Percentiles rank a stretch among this genome's conserved stretches.
Evolutionary conservation across 805 yeast genomes (phyloP).

Genomic region (Wickerhamomyces ciferrii): DNA sequence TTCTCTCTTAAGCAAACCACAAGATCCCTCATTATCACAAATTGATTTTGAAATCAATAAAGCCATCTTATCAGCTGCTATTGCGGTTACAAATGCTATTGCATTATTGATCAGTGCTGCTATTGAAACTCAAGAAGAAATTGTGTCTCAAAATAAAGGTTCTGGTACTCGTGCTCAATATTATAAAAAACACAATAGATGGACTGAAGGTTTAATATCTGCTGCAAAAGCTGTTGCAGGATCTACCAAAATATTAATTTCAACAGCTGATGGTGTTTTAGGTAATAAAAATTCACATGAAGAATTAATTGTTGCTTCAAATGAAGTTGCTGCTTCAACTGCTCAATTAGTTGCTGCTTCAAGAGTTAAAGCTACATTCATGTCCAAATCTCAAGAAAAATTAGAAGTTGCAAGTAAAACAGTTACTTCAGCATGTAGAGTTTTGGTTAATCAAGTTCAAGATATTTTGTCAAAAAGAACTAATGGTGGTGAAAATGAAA

Average conservation of each 20-base stretch:
- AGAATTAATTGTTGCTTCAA: conserved; percentile 83
- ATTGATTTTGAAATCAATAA: conserved; percentile 67
- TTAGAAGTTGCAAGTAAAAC: conserved; percentile 64
- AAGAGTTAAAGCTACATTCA: conserved; percentile 73
- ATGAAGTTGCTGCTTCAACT: conserved; percentile 88
- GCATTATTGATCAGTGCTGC: conserved; percentile 69
- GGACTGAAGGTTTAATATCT: conserved; percentile 92
- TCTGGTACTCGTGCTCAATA: conserved; percentile 62
- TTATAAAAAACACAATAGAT: conserved; percentile 80
- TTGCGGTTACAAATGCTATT: conserved; percentile 76
- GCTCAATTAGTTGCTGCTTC: conserved; percentile 92
- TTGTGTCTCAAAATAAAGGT: conserved; percentile 68
- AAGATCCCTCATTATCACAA: conserved; percentile 46
- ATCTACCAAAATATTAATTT: conserved; percentile 75
- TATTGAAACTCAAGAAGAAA: conserved; percentile 76
- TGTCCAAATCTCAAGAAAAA: conserved; percentile 70
- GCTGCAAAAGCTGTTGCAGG: conserved; percentile 86
- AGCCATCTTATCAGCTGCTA: conserved; percentile 72
- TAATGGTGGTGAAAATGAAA: conserved; percentile 29
- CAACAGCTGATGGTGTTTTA: conserved; percentile 83
- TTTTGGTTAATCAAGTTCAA: conserved; percentile 68
- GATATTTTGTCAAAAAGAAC: conserved; percentile 37
- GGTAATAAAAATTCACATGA: conserved; percentile 63
- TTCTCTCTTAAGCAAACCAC: conserved; percentile 40
- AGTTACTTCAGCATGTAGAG: conserved; percentile 73